phyloP scores from a whole-genome alignment of 2,329 filamentous ascomycete species.

The Colletotrichum ledebouriae region DNA sequence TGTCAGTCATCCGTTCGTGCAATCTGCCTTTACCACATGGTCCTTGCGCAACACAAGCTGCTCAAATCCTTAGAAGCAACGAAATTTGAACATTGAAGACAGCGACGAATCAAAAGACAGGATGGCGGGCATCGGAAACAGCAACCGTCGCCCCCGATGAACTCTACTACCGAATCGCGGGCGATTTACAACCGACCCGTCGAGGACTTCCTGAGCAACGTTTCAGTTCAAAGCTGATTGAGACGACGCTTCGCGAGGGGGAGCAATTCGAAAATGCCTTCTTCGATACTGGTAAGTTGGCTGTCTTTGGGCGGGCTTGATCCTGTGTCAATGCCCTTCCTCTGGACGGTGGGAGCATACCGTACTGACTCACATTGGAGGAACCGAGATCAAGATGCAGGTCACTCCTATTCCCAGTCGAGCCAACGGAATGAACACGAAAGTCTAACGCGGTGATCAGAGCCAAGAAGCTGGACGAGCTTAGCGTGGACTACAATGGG shows the following conservation, averaged over 20 bases:
- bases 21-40: too few relatives aligned
- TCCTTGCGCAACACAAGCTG: too few relatives aligned
- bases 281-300: constrained; percentile 72
- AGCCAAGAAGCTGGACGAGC: constrained; percentile 74
- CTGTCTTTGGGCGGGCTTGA: not conserved
- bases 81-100: too few relatives aligned
- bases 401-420: too few relatives aligned
- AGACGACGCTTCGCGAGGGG: constrained; percentile 80
- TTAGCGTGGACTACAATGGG: constrained; percentile 81
- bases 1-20: too few relatives aligned
- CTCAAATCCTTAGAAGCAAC: too few relatives aligned
- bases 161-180: not conserved
- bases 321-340: not conserved
- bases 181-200: constrained; percentile 64
- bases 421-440: not conserved
- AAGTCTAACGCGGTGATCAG: not conserved
- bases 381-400: constrained; percentile 78
- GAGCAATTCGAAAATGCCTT: constrained; percentile 85
- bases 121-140: too few relatives aligned
- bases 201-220: constrained; percentile 78
- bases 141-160: too few relatives aligned
- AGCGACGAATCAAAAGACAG: too few relatives aligned
- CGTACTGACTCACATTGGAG: not conserved
- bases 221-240: constrained; percentile 82
- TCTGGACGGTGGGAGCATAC: too few relatives aligned